These are phyloP conservation scores for Magnolia changhungtana DNA, from an alignment of 164 flowering plant genomes.

Conservation along the genomic window DNA sequence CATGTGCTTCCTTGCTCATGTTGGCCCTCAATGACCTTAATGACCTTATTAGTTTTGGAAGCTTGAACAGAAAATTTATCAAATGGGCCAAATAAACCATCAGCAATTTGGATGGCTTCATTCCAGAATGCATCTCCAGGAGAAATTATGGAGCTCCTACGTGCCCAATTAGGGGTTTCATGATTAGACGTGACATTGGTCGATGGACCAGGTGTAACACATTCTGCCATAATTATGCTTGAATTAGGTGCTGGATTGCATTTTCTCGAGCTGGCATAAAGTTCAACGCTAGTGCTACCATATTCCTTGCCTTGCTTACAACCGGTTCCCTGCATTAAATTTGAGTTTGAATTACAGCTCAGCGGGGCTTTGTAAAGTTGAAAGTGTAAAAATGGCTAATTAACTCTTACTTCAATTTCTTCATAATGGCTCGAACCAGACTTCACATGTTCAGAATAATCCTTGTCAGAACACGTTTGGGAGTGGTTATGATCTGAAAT, in stretches of 20 bases:
- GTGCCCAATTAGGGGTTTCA: constrained; percentile 59
- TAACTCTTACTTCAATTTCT: constrained; percentile 30
- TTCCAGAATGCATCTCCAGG: constrained; percentile 97
- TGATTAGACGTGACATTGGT: constrained; percentile 21
- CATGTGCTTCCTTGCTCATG: constrained; percentile 11
- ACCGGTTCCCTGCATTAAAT: constrained; percentile 28
- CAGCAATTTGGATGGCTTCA: constrained; percentile 86
- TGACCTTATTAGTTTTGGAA: constrained; percentile 16
- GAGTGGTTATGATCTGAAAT: constrained; percentile 13
- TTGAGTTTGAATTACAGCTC: constrained; percentile 1
- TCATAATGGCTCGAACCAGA: constrained; percentile 13
- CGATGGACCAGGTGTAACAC: constrained; percentile 43
- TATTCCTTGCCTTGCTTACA: constrained; percentile 8
- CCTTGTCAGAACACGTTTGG: constrained; percentile 18
- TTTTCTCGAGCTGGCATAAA: constrained; percentile 48
- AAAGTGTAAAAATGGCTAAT: background rate
- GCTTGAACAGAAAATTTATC: constrained; percentile 23
- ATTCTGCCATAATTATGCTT: constrained; percentile 17
- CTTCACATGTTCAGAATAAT: constrained; percentile 20
- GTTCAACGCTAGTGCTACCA: constrained; percentile 9
- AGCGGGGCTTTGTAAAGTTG: background rate
- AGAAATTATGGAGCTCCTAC: constrained; percentile 72
- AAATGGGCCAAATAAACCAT: constrained; percentile 50
- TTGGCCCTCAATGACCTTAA: constrained; percentile 15
- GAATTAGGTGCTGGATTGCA: constrained; percentile 34